Percentiles rank a stretch among this genome's conserved stretches.
Evolutionary conservation across 495 filamentous ascomycete genomes (phyloP).

Genomic region (Xylaria acuta): DNA sequence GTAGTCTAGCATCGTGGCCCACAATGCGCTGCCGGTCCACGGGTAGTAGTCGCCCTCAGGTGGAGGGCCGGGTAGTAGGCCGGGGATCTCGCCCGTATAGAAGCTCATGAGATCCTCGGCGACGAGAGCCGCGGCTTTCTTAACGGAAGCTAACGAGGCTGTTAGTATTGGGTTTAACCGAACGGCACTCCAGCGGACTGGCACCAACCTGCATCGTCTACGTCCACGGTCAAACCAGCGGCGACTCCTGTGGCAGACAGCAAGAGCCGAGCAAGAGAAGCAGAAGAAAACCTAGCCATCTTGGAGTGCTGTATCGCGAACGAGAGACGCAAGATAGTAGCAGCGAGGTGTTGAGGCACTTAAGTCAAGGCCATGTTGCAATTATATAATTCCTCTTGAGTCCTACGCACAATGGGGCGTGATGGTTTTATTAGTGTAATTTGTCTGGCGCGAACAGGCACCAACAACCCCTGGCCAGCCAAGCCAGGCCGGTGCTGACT

Average conservation of each 20-base stretch:
- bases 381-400: not conserved
- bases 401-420: not conserved
- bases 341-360: not conserved
- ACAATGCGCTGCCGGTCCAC: slow-evolving; percentile 71
- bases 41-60: slow-evolving; percentile 39
- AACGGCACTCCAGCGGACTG: not conserved
- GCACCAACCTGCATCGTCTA: slow-evolving; percentile 36
- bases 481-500: not conserved
- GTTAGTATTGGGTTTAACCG: not conserved
- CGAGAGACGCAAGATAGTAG: slow-evolving; percentile 15
- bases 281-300: slow-evolving; percentile 30
- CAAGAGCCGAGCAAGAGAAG: slow-evolving; percentile 28
- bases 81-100: slow-evolving; percentile 62
- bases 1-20: slow-evolving; percentile 71
- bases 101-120: slow-evolving; percentile 63
- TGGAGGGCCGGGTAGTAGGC: slow-evolving; percentile 49
- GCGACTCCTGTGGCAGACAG: slow-evolving; percentile 31
- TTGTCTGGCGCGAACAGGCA: slow-evolving; percentile 1
- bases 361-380: not conserved
- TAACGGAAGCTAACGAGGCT: slow-evolving; percentile 58
- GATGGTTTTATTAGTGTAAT: not conserved
- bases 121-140: slow-evolving; percentile 59
- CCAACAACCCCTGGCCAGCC: not conserved
- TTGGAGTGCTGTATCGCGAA: slow-evolving; percentile 13
- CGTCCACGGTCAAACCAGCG: slow-evolving; percentile 33